These are phyloP conservation scores for Lentinula sp. DNA, from an alignment of 768 basidiomycete species.

Conservation along the genomic window DNA sequence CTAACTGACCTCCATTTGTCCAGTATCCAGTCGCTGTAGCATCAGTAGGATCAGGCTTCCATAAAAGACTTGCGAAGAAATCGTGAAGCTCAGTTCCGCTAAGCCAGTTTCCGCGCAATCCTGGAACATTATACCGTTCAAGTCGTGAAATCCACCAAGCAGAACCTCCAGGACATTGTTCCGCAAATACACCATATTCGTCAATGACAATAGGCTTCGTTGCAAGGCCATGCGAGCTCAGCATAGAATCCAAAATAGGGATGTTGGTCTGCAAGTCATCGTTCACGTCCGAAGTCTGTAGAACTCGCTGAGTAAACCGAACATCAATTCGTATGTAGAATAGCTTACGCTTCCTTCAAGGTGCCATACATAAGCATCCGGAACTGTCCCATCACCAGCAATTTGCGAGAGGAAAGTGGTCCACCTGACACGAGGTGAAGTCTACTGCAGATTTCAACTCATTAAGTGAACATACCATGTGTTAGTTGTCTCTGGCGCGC, in stretches of 20 bases:
- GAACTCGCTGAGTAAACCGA: neutral
- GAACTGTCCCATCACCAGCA: constrained; percentile 11
- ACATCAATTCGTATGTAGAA: neutral
- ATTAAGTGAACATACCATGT: constrained; percentile 2
- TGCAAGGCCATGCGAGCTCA: constrained; percentile 10
- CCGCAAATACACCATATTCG: constrained; percentile 13
- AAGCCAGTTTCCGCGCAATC: constrained; percentile 16
- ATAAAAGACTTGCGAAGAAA: constrained; percentile 11
- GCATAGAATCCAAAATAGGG: constrained; percentile 12
- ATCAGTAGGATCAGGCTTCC: constrained; percentile 10
- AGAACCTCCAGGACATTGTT: constrained; percentile 13
- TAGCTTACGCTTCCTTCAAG: constrained; percentile 13
- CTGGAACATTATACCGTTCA: constrained; percentile 15
- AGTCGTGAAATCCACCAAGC: constrained; percentile 18
- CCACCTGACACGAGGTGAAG: constrained; percentile 7
- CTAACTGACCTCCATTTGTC: constrained; percentile 11
- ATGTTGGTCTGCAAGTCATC: constrained; percentile 15
- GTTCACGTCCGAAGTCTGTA: constrained; percentile 13
- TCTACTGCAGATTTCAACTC: neutral
- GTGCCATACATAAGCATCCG: constrained; percentile 16
- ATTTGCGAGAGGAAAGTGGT: constrained; percentile 13
- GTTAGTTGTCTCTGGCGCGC: constrained; percentile 8
- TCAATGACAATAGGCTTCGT: constrained; percentile 11
- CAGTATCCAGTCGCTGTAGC: constrained; percentile 14
- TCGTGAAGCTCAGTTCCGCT: constrained; percentile 13